Percentiles rank a stretch among this genome's conserved stretches.
These are phyloP conservation scores for Pseudocercospora macadamiae DNA, from an alignment of 2,329 filamentous ascomycete genomes.

Conservation along the genomic window DNA sequence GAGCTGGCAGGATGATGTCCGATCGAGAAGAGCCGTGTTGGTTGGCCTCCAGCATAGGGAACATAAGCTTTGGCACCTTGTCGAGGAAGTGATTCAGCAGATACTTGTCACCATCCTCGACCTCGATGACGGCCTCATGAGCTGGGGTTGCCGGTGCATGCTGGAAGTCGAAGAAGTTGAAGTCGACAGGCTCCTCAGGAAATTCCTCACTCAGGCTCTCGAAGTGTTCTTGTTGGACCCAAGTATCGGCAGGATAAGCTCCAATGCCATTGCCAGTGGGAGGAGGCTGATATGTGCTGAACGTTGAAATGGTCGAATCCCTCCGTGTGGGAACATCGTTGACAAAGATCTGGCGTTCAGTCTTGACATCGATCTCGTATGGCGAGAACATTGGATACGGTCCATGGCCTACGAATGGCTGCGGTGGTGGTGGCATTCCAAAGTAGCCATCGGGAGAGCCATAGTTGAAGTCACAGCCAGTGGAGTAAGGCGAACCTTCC, in stretches of 20 bases:
- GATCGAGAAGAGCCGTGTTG: conserved; percentile 80
- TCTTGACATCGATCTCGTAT: conserved; percentile 95
- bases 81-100: conserved; percentile 90
- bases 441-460: conserved; percentile 57
- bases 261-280: conserved; percentile 68
- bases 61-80: conserved; percentile 83
- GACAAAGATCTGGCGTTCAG: conserved; percentile 89
- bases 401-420: conserved; percentile 34
- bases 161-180: conserved; percentile 81
- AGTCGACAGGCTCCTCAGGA: conserved; percentile 59
- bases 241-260: conserved; percentile 66
- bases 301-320: conserved; percentile 88
- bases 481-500: conserved; percentile 76
- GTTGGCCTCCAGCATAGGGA: conserved; percentile 88
- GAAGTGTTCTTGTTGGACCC: conserved; percentile 73
- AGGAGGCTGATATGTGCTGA: conserved; percentile 85
- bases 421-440: conserved; percentile 61
- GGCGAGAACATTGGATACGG: conserved; percentile 67
- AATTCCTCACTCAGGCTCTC: conserved; percentile 67
- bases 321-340: conserved; percentile 83
- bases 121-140: conserved; percentile 73
- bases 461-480: conserved; percentile 69
- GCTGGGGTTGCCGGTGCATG: conserved; percentile 66
- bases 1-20: conserved; percentile 81
- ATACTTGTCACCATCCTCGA: conserved; percentile 84